Evolutionary conservation across 768 basidiomycete genomes (phyloP), one percentile per base, ranked within the genome.

Genomic region (Paxillus involutus): DNA sequence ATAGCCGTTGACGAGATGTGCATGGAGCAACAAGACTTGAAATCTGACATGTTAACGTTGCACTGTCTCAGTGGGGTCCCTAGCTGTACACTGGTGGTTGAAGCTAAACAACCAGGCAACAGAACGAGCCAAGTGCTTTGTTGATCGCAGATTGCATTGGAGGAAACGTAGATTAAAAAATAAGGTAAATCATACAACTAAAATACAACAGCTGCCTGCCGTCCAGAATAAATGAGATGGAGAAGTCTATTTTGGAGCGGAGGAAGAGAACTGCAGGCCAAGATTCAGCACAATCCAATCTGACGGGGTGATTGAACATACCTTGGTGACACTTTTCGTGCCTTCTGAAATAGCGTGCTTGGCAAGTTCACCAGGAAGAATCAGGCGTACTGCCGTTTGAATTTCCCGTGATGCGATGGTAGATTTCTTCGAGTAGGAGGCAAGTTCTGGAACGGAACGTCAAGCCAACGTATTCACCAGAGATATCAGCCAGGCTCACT

Each of bases 331-430:
- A 33, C 80, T 81, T 76, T 87, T 87, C 48, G 83, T 87, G 53
- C 96, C 96, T 74, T 98, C 96, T 26, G 94, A 96, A 72, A 98
- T 97, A 51, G 96, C 96, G 71, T 98, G 96, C 80, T 98, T 98
- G 68, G 94, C 91, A 42, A 98, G 85, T 76, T 98, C 95, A 75
- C 94, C 96, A 56, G 95, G 94, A 26, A 98, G 87, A 67, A 98
- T 97, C 43, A 96, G 81, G 53, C 95, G 89, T 47, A 97, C 95
- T 39, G 91, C 82, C 30, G 96, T 98, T 75, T 98, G 96, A 67
- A 98, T 98, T 75, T 98, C 96, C 55, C 96, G 91, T 21, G 94
- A 97, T 17, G 95, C 96, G 72, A 98, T 98, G 42, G 96, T 98
- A 3, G 96, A 97, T 76, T 97, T 96, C 84, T 98, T 96, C 52